Evolutionary conservation across 2,329 filamentous ascomycete genomes (phyloP), one percentile per base, ranked within the genome.

Genomic region (Aaosphaeria pasadenensis): DNA sequence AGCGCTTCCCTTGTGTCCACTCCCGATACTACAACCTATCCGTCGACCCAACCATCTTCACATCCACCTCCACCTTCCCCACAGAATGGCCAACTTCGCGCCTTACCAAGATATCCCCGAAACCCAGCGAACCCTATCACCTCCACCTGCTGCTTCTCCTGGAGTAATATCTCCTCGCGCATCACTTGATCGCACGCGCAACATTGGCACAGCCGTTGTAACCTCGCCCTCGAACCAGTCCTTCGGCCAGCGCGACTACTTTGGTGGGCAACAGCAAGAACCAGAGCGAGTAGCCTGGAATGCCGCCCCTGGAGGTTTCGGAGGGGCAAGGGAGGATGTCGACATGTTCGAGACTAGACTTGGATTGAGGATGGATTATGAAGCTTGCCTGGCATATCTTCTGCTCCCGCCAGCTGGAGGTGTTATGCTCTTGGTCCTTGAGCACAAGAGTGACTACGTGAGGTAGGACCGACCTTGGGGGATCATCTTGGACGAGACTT

Each of bases 401-500:
- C 77, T 87, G 43, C 74, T 95, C 11, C 94, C 94, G 53, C 94
- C 94, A 1, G 79, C 91, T 0, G 94, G 92, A 3, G 89, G 88
- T 3, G 89, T 96, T 29, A 70, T 96, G 56, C 72, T 99, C 59
- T 72, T 99, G 57, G 81, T 97, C 40, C 69, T 92, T 54, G 94
- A 99, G 78, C 84, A 91, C 65, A 94, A 96, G 76, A 96, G 91
- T 66, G 94, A 99, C 73, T 99, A 96, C 71, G 94, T 99, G 48
- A 82, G 94, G 17, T 24, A 24, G 17, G 17, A 24, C 17, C 17
- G 17, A 24, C 17, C 17, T 24, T 24, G 17, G 17, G 17, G 17
- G 17, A 24, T 24, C 17, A 24, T 24, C 88, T 92, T 73, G 49
- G 81, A 39, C 29, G 53, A 43, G 57, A 24, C 17, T 24, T 24